phyloP scores from a whole-genome alignment of 2,329 filamentous ascomycete species.

The Orbilia ellipsospora region DNA sequence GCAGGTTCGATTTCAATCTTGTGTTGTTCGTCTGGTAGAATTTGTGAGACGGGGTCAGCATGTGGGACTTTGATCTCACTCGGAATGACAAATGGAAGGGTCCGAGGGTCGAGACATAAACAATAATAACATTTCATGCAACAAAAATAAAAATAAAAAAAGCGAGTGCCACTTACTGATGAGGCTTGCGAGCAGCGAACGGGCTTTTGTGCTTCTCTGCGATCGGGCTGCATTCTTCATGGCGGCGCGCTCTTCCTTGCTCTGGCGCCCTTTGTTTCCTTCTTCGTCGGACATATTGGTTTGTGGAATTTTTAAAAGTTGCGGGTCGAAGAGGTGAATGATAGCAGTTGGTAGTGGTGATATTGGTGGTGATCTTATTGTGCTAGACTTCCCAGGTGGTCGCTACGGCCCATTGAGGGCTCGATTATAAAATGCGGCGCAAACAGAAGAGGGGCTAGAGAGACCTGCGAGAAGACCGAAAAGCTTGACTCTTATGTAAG shows the following conservation, averaged over 20 bases:
- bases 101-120: slow-evolving; percentile 29
- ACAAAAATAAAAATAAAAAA: not conserved
- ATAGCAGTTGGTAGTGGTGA: slow-evolving; percentile 8
- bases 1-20: slow-evolving; percentile 54
- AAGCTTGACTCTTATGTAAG: slow-evolving; percentile 6
- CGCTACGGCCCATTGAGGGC: slow-evolving; percentile 53
- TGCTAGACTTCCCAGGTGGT: slow-evolving; percentile 49
- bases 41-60: slow-evolving; percentile 34
- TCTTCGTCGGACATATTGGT: slow-evolving; percentile 53
- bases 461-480: not conserved
- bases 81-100: slow-evolving; percentile 47
- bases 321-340: too few species aligned
- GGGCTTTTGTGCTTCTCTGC: slow-evolving; percentile 44
- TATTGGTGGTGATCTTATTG: slow-evolving; percentile 24
- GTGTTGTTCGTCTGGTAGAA: slow-evolving; percentile 51
- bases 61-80: slow-evolving; percentile 30
- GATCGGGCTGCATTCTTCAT: slow-evolving; percentile 54
- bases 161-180: slow-evolving; percentile 34
- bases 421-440: slow-evolving; percentile 54
- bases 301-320: too few species aligned
- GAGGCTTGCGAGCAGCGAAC: slow-evolving; percentile 38
- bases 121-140: slow-evolving; percentile 1
- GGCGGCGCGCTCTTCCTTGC: slow-evolving; percentile 53
- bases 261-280: slow-evolving; percentile 51
- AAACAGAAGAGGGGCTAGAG: slow-evolving; percentile 20